Conservation (phyloP, 2,329 filamentous ascomycete species). For the Aspergillus jensenii region DNA sequence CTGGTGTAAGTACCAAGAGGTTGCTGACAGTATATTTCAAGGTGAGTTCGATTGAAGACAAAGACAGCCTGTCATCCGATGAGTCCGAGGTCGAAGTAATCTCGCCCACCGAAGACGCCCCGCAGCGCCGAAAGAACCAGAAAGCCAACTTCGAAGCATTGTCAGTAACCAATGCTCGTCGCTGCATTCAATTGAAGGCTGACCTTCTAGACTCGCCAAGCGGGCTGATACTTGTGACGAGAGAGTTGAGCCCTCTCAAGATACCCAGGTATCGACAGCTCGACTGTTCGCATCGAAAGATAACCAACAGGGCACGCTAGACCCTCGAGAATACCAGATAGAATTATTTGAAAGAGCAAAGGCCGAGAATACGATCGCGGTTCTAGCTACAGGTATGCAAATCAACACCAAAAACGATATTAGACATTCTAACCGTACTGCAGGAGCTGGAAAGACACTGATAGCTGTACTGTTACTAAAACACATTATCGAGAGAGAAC, state of each 20-base stretch:
- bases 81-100: slow-evolving; percentile 31
- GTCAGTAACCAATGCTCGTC: slow-evolving; percentile 25
- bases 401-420: neutral
- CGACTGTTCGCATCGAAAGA: slow-evolving; percentile 55
- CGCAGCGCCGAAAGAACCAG: slow-evolving; percentile 52
- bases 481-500: slow-evolving; percentile 72
- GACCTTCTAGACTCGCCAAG: slow-evolving; percentile 36
- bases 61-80: slow-evolving; percentile 19
- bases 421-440: neutral
- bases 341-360: slow-evolving; percentile 91
- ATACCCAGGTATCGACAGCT: slow-evolving; percentile 55
- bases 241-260: slow-evolving; percentile 32
- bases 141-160: slow-evolving; percentile 52
- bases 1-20: neutral
- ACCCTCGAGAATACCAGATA: slow-evolving; percentile 84
- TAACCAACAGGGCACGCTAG: slow-evolving; percentile 63
- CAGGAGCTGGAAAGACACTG: slow-evolving; percentile 90
- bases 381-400: slow-evolving; percentile 75
- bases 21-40: neutral
- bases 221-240: slow-evolving; percentile 44
- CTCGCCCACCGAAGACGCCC: slow-evolving; percentile 22
- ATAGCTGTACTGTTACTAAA: slow-evolving; percentile 85
- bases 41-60: neutral
- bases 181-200: neutral
- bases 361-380: slow-evolving; percentile 81